Conservation (phyloP, 495 filamentous ascomycete species). For the Corynascus novoguineensis region DNA sequence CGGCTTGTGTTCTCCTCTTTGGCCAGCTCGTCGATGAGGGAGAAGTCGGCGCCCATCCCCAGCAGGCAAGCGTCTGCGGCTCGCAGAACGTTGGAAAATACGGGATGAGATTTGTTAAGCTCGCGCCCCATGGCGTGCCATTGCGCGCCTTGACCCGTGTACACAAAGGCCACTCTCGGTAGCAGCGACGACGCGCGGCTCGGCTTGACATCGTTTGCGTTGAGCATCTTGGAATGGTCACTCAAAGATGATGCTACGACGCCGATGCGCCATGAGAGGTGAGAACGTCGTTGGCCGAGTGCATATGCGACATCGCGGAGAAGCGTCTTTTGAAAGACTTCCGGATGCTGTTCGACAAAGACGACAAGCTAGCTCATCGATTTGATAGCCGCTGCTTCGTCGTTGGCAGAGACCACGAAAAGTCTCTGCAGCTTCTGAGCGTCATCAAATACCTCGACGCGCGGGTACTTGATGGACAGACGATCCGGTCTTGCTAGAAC, state of each 20-base stretch:
- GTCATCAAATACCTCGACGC: too few relatives aligned
- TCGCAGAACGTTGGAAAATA: constrained; percentile 36
- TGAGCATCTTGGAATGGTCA: constrained; percentile 35
- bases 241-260: constrained; percentile 38
- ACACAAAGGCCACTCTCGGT: constrained; percentile 42
- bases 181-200: constrained; percentile 32
- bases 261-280: constrained; percentile 37
- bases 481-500: too few relatives aligned
- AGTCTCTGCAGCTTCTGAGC: constrained; percentile 36
- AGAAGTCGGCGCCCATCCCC: constrained; percentile 38
- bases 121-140: constrained; percentile 57
- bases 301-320: constrained; percentile 43
- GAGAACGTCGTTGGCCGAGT: constrained; percentile 40
- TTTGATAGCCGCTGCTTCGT: constrained; percentile 36
- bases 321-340: constrained; percentile 45
- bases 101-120: constrained; percentile 41
- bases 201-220: constrained; percentile 30
- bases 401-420: constrained; percentile 48
- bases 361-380: constrained; percentile 40
- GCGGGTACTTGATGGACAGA: too few relatives aligned
- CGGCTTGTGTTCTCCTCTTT: constrained; percentile 36
- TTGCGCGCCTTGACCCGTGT: constrained; percentile 48
- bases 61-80: constrained; percentile 37
- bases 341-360: constrained; percentile 46
- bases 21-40: constrained; percentile 39